Conservation (phyloP, 768 basidiomycete species). For the Mycena latifolia region DNA sequence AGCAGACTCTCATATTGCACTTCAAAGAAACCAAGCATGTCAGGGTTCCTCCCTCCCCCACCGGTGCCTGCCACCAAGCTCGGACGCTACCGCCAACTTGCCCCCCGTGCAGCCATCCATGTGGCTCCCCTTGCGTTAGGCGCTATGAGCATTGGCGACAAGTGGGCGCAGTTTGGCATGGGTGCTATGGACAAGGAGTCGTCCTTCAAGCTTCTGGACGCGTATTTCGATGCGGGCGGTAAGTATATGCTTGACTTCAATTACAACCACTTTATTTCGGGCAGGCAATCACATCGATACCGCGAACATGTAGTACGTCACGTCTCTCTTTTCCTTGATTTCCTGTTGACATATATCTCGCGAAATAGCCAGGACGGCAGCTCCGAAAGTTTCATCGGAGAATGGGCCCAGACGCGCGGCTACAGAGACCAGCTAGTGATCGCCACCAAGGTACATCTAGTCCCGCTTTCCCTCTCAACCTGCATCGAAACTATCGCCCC, state of each 20-base stretch:
- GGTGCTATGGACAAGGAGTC: conserved; percentile 12
- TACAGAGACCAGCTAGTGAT: conserved; percentile 34
- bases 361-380: neutral
- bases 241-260: neutral
- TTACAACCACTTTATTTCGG: neutral
- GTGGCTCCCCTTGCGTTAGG: conserved; percentile 60
- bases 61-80: conserved; percentile 43
- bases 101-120: conserved; percentile 48
- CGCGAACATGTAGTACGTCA: neutral
- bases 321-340: neutral
- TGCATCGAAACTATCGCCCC: too few species aligned
- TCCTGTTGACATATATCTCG: neutral
- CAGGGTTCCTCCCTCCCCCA: too few species aligned
- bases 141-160: conserved; percentile 57
- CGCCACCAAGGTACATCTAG: neutral
- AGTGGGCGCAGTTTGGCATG: conserved; percentile 42
- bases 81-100: conserved; percentile 44
- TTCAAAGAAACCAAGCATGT: too few species aligned
- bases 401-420: conserved; percentile 60
- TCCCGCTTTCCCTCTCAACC: too few species aligned
- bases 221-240: neutral
- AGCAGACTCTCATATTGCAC: too few species aligned
- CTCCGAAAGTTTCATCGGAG: conserved; percentile 51
- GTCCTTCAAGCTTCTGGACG: neutral
- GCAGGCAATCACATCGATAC: neutral